These are phyloP conservation scores for Mycena crocata DNA, from an alignment of 768 basidiomycete genomes.

Conservation along the genomic window DNA sequence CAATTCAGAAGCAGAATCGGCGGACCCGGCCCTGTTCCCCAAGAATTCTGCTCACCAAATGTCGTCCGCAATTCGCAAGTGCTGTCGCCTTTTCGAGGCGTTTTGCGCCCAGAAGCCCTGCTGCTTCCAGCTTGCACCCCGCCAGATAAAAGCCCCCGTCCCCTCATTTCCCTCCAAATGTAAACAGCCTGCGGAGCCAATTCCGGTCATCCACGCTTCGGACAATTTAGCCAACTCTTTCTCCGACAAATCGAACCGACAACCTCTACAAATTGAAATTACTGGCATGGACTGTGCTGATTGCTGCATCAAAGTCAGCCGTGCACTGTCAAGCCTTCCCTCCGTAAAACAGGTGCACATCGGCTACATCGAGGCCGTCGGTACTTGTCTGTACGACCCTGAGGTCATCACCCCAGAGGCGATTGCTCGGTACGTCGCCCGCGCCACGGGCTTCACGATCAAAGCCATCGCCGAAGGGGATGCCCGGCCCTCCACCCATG, in stretches of 20 bases:
- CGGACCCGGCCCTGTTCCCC: conserved; percentile 17
- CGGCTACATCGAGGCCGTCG: conserved; percentile 32
- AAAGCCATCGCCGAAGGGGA: conserved; percentile 21
- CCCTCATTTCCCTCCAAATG: conserved; percentile 12
- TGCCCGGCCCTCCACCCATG: conserved; percentile 3
- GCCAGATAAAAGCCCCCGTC: conserved; percentile 1
- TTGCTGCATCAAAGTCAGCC: conserved; percentile 33
- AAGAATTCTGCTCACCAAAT: conserved; percentile 20
- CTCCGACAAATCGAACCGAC: conserved; percentile 5
- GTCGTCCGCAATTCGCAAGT: conserved; percentile 17
- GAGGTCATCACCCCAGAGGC: conserved; percentile 32
- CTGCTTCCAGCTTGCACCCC: conserved; percentile 8
- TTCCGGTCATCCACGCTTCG: background rate
- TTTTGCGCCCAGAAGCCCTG: conserved; percentile 19
- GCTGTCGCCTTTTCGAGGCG: conserved; percentile 19
- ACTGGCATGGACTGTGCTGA: conserved; percentile 40
- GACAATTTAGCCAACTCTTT: conserved; percentile 1
- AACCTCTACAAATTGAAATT: conserved; percentile 35
- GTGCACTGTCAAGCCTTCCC: conserved; percentile 33
- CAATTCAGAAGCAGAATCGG: conserved; percentile 15
- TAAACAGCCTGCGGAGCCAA: conserved; percentile 13
- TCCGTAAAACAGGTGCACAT: conserved; percentile 30
- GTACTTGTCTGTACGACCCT: conserved; percentile 31
- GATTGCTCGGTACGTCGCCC: conserved; percentile 33
- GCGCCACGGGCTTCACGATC: conserved; percentile 36